These are phyloP conservation scores for Naegleria gruberi DNA, from an alignment of 208 protist species.

Conservation along the genomic window DNA sequence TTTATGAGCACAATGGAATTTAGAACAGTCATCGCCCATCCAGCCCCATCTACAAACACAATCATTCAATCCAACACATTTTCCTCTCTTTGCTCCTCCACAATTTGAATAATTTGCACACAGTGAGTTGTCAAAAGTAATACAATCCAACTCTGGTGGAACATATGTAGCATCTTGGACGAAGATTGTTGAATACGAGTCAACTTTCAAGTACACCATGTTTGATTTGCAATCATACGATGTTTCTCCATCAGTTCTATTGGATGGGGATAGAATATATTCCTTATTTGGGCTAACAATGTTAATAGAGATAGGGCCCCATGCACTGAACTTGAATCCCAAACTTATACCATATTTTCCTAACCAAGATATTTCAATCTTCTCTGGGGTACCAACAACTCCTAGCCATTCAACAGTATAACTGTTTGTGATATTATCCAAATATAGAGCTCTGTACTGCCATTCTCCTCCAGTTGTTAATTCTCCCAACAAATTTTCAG, in stretches of 20 bases:
- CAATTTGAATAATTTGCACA: neutral
- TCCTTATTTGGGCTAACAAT: neutral
- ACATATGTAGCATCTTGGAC: neutral
- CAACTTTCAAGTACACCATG: neutral
- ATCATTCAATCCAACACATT: neutral
- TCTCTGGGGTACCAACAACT: neutral
- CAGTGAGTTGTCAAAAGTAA: neutral
- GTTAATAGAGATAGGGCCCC: neutral
- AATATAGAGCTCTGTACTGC: neutral
- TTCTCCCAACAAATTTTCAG: neutral
- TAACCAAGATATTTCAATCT: neutral
- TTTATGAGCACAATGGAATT: neutral
- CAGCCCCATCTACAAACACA: slow-evolving; percentile 5
- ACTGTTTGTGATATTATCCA: neutral
- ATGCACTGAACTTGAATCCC: neutral
- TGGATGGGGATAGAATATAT: neutral
- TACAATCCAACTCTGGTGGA: neutral
- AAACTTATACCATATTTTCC: neutral
- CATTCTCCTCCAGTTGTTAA: neutral
- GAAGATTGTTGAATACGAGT: neutral
- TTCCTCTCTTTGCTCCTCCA: neutral
- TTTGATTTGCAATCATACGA: neutral
- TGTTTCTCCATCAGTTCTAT: neutral
- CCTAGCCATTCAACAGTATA: neutral
- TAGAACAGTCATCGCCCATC: neutral